Evolutionary conservation across 768 basidiomycete species (phyloP), one percentile per base, ranked within the genome.

Genomic region (Suillus ampliporus): DNA sequence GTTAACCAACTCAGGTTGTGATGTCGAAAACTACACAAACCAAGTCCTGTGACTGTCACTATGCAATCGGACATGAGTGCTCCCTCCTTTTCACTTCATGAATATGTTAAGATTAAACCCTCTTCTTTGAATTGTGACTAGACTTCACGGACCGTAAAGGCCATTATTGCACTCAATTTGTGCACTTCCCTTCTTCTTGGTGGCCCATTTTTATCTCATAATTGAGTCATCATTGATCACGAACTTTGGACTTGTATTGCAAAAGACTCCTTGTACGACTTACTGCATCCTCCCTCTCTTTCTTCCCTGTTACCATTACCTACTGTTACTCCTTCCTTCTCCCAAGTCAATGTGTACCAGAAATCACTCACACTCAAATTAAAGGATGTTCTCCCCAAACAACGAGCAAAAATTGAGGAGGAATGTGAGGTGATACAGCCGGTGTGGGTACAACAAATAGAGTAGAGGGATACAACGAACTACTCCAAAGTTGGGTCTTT

Each of bases 221-320:
- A 82, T 62, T 34, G 69, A 0, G 75, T 82, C 65, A 63, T 77
- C 0, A 62, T 73, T 38, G 75, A 81, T 58, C 70, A 75, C 28
- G 56, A 50, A 1, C 0, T 38, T 0, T 54, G 52, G 15, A 57
- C 66, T 1, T 66, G 64, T 59, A 57, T 69, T 14, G 50, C 8
- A 2, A 61, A 62, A 28, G 37, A 15, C 2, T 15, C 17, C 1
- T 26, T 53, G 21, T 70, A 57, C 19, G 59, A 72, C 14, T 48
- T 71, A 0, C 17, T 69, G 15, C 46, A 66, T 37, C 35, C 35
- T 1, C 35, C 35, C 19, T 6, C 11, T 37, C 35, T 10, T 37
- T 37, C 35, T 10, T n/a, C 23, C 2, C n/a, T 57, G 2, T 0
- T 35, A n/a, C 46, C 21, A 8, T 15, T 51, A 11, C 46, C 44